Conservation (phyloP, 1,139 yeast species). For the Hansenula lynferdii region DNA sequence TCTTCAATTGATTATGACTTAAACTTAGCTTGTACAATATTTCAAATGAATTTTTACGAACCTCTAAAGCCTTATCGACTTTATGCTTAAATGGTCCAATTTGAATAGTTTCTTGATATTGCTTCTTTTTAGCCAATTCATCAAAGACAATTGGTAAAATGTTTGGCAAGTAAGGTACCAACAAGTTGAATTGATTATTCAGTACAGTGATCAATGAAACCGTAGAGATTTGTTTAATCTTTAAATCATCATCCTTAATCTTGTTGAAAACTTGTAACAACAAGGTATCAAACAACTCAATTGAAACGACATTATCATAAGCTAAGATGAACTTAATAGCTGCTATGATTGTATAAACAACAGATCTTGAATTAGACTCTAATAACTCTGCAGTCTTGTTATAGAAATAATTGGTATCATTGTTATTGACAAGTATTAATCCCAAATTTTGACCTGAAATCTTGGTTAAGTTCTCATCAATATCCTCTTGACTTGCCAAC, state of each 20-base stretch:
- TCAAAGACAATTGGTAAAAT: constrained; percentile 49
- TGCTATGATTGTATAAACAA: constrained; percentile 27
- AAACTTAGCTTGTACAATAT: constrained; percentile 50
- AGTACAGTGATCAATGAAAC: constrained; percentile 57
- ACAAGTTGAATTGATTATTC: constrained; percentile 49
- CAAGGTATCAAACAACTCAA: constrained; percentile 18
- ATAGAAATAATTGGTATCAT: constrained; percentile 18
- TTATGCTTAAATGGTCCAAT: constrained; percentile 89
- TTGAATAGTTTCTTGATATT: constrained; percentile 60
- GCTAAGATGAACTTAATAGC: constrained; percentile 30
- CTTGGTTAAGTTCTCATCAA: constrained; percentile 26
- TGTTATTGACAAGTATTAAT: constrained; percentile 23
- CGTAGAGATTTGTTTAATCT: constrained; percentile 51
- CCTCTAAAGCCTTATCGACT: constrained; percentile 73
- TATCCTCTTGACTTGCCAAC: constrained; percentile 8
- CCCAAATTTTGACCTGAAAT: constrained; percentile 34
- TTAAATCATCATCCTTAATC: constrained; percentile 32
- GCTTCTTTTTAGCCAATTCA: constrained; percentile 52
- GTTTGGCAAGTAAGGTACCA: constrained; percentile 43
- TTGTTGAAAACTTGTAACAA: constrained; percentile 23
- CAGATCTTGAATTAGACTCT: constrained; percentile 12
- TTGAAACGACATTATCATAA: constrained; percentile 19
- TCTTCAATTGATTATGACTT: constrained; percentile 16
- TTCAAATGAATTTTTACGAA: constrained; percentile 72
- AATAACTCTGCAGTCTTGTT: constrained; percentile 14